Evolutionary conservation across 306 rosid genomes (phyloP).

Genomic region (Inga leiocalycina): DNA sequence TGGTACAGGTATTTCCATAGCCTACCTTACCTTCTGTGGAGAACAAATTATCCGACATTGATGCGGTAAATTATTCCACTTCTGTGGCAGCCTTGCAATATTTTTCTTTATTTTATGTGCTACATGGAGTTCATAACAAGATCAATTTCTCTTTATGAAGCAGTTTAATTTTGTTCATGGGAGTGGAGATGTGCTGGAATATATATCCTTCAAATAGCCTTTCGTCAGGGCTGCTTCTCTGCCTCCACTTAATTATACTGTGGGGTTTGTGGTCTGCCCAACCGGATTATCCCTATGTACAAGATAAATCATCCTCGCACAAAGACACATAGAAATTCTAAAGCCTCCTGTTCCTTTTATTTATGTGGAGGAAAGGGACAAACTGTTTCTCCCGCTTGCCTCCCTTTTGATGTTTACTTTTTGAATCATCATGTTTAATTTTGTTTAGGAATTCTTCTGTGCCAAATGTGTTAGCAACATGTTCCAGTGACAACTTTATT

Average conservation of each 20-base stretch:
- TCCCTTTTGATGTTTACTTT: background rate
- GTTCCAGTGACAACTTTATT: background rate
- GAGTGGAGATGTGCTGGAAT: slow-evolving; percentile 94
- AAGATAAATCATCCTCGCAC: slow-evolving; percentile 38
- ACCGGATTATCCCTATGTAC: slow-evolving; percentile 63
- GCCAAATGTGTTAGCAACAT: background rate
- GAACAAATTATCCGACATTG: slow-evolving; percentile 62
- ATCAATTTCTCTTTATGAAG: slow-evolving; percentile 28
- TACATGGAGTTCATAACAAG: slow-evolving; percentile 6
- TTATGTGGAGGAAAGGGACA: slow-evolving; percentile 27
- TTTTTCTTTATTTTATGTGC: background rate
- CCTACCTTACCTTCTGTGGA: slow-evolving; percentile 88
- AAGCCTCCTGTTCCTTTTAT: slow-evolving; percentile 7
- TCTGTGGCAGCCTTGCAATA: background rate
- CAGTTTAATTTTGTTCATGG: slow-evolving; percentile 72
- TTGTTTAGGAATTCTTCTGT: background rate
- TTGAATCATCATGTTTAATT: background rate
- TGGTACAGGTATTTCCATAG: slow-evolving; percentile 80
- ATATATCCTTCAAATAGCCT: slow-evolving; percentile 71
- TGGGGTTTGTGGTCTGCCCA: slow-evolving; percentile 85
- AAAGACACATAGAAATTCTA: slow-evolving; percentile 45
- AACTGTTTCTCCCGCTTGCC: slow-evolving; percentile 6
- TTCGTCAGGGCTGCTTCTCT: slow-evolving; percentile 67
- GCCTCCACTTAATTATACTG: slow-evolving; percentile 68
- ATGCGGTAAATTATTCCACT: slow-evolving; percentile 55